Base-by-base conservation (phyloP, 371 early-diverging fungal genomes). In the Mucor irregularis region DNA sequence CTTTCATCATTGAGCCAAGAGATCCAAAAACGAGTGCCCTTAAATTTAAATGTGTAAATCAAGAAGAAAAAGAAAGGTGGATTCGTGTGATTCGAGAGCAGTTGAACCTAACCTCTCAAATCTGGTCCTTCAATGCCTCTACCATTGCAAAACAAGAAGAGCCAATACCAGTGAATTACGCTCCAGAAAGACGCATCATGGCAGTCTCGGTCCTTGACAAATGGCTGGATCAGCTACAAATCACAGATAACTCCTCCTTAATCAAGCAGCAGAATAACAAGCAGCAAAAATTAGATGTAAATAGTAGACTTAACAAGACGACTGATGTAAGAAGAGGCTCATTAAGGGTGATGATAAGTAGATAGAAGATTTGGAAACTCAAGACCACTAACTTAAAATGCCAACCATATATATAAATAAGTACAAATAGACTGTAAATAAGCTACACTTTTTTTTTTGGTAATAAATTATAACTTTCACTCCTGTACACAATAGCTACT, bases 51-150 rank as follows among this genome's bases (percentile, higher is more conserved):
- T 44, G 54, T 35, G 28, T 6, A 7, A 35, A 33, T 26, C 5
- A 16, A 17, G 35, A 54, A 17, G 54, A 54, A 13, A 54, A 35
- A 25, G 44, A 54, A 3, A 43, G 37, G 34, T 54, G 54, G 54
- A 4, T 54, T n/a, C 11, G 6, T 3, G 54, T 37, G 0, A 54
- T 54, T 17, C 13, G 16, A n/a, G 54, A 54, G 17, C 54, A 54
- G 21, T 26, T 54, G 6, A 6, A 30, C 2, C 25, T 54, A 3
- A 54, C 54, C 4, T 11, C 26, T 4, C 44, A 54, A 28, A 54
- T 43, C 16, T 54, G 54, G 54, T 54, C 54, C 10, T 50, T 26
- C n/a, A n/a, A n/a, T n/a, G n/a, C n/a, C n/a, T n/a, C n/a, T n/a
- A n/a, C n/a, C n/a, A n/a, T n/a, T n/a, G n/a, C 19, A 39, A 11